Evolutionary conservation across 768 basidiomycete genomes (phyloP).

Genomic region (Tricholoma flavovirens): DNA sequence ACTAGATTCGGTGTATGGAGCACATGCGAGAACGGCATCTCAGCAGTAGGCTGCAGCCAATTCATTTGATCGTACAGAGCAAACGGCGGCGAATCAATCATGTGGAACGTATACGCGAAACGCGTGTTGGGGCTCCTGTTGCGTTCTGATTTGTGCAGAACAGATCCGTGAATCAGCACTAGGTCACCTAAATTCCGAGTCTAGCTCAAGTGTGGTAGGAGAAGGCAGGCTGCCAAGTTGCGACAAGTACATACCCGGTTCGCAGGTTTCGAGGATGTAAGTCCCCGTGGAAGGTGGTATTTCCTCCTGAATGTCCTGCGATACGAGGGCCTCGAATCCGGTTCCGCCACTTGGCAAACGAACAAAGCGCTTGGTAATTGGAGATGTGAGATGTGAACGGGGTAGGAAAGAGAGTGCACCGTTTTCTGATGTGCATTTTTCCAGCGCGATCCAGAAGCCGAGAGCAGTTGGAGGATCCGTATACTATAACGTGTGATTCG

Average conservation of each 20-base stretch:
- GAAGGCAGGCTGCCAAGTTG: neutral
- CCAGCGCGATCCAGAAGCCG: constrained; percentile 96
- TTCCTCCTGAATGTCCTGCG: constrained; percentile 30
- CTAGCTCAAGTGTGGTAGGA: neutral
- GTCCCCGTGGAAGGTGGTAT: constrained; percentile 29
- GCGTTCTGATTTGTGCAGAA: constrained; percentile 86
- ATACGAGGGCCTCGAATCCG: constrained; percentile 65
- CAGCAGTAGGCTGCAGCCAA: constrained; percentile 86
- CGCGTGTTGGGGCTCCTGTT: constrained; percentile 79
- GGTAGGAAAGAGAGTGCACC: constrained; percentile 88
- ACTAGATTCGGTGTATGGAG: constrained; percentile 22
- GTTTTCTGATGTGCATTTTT: constrained; percentile 76
- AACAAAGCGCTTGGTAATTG: constrained; percentile 82
- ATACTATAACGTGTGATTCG: constrained; percentile 45
- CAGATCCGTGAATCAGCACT: constrained; percentile 89
- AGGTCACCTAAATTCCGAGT: constrained; percentile 57
- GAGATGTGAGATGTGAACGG: constrained; percentile 75
- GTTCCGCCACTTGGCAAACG: constrained; percentile 74
- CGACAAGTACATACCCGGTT: constrained; percentile 47
- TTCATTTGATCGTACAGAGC: constrained; percentile 86
- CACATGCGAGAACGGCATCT: constrained; percentile 75
- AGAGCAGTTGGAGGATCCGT: constrained; percentile 88
- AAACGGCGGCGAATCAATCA: constrained; percentile 73
- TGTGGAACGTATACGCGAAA: constrained; percentile 95
- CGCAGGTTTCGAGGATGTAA: constrained; percentile 67